phyloP scores from a whole-genome alignment of 306 rosid species.

The Ormosia semicastrata region DNA sequence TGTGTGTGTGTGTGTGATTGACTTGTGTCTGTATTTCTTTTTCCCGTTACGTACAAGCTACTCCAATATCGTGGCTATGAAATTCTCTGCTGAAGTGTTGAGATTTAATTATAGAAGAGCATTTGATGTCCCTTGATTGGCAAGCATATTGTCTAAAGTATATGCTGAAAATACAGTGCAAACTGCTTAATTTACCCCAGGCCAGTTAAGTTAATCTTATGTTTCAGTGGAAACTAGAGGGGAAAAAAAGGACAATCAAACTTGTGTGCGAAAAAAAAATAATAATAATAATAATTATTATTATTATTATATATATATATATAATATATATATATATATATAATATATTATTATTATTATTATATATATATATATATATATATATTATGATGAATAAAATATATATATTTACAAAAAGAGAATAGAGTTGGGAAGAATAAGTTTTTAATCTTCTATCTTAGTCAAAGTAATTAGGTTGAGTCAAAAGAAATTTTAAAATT shows the following conservation, averaged over 20 bases:
- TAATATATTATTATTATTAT: no score
- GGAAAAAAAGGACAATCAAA: not conserved
- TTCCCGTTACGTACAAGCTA: conserved; percentile 6
- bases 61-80: not conserved
- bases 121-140: not conserved
- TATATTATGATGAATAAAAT: no score
- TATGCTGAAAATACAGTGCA: not conserved
- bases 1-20: not conserved
- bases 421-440: no score
- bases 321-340: no score
- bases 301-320: no score
- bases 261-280: not conserved
- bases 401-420: no score
- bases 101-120: not conserved
- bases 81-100: not conserved
- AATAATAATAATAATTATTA: no score
- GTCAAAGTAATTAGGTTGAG: no score
- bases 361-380: no score
- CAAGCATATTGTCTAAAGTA: not conserved
- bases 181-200: not conserved
- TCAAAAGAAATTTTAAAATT: no score
- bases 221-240: not conserved
- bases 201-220: not conserved
- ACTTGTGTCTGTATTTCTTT: not conserved
- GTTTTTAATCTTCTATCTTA: no score